These are phyloP conservation scores for Pichia sp. DNA, from an alignment of 1,139 yeast genomes.

Conservation along the genomic window DNA sequence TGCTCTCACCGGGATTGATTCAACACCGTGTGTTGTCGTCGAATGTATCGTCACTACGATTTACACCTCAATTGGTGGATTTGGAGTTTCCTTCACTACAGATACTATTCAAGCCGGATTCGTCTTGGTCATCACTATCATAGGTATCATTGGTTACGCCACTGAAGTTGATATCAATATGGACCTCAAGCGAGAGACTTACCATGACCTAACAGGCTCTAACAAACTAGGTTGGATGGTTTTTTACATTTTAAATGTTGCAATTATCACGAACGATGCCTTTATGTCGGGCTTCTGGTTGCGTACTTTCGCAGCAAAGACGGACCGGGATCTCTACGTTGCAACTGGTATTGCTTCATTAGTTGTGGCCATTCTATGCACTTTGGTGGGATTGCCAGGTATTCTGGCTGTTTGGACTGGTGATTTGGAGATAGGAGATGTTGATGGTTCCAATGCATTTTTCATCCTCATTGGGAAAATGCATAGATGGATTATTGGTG, in stretches of 20 bases:
- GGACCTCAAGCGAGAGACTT: constrained; percentile 59
- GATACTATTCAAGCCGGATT: constrained; percentile 83
- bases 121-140: constrained; percentile 61
- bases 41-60: constrained; percentile 85
- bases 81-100: constrained; percentile 81
- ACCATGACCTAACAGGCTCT: constrained; percentile 47
- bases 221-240: constrained; percentile 85
- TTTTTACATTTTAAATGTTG: constrained; percentile 76
- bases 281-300: constrained; percentile 93
- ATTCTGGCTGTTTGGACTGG: constrained; percentile 91
- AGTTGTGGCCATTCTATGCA: constrained; percentile 57
- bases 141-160: constrained; percentile 80
- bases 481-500: constrained; percentile 88
- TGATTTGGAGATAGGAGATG: constrained; percentile 56
- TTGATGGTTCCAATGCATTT: constrained; percentile 61
- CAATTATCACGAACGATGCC: constrained; percentile 85
- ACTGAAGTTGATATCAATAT: constrained; percentile 68
- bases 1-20: constrained; percentile 73
- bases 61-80: constrained; percentile 87
- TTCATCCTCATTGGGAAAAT: constrained; percentile 64
- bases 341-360: constrained; percentile 75
- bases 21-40: constrained; percentile 77
- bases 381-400: constrained; percentile 79
- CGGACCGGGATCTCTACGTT: constrained; percentile 69
- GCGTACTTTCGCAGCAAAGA: constrained; percentile 82